Evolutionary conservation across 768 basidiomycete species (phyloP), one percentile per base, ranked within the genome.

Genomic region (Mycena capillaripes): DNA sequence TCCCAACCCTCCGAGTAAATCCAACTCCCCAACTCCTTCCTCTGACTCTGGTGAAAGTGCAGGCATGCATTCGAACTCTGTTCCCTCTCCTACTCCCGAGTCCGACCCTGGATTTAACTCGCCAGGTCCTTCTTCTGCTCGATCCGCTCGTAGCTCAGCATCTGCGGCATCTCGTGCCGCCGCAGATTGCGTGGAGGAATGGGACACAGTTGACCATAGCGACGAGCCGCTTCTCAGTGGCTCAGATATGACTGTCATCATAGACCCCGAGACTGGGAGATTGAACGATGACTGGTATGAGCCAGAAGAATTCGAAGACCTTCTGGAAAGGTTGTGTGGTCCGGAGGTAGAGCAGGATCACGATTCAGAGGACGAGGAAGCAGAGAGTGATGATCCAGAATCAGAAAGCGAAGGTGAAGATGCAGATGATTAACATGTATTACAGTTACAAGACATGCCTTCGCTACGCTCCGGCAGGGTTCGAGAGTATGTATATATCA

Each of bases 101-200:
- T 76, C 76, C 38, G 67, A 72, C 27, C 44, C 36, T 1, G 78
- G 78, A 73, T 74, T 36, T 36, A 36, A 36, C 34, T 36, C 34
- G 34, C 34, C 34, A 12, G 34, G 6, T 36, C 34, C 34, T 36
- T 36, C 34, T 36, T 36, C 34, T 36, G 34, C 34, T 36, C 34
- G 34, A 12, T 36, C 34, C 34, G 34, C 7, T 36, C 34, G 12
- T 36, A 36, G 42, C 42, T 42, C 42, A 12, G 42, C 12, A 42
- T 42, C 42, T 42, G 42, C 42, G 17, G 42, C 42, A 4, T 42
- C 42, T 42, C 42, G 42, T 42, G 52, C 42, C n/a, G 59, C 59
- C 2, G 40, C 59, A 44, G 27, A 61, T 44, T 61, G 59, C 19
- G 59, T 61, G 3, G 25, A 61, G n/a, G 40, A 44, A 4, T 61